phyloP scores from a whole-genome alignment of 73 alveolate species.

The Paramecium sexaurelia region DNA sequence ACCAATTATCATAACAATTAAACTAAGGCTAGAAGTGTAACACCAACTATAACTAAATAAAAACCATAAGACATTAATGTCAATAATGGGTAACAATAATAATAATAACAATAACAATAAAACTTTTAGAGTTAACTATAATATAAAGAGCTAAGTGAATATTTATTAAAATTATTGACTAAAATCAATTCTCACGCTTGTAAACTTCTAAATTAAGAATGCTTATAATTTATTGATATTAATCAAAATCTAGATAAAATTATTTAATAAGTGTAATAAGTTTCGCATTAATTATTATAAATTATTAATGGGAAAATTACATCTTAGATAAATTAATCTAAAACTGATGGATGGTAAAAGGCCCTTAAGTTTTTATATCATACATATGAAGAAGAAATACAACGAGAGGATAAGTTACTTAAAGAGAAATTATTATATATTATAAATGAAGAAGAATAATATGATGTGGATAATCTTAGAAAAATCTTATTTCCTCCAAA shows the following conservation, averaged over 20 bases:
- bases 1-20: background rate
- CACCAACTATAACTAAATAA: background rate
- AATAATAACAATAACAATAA: background rate
- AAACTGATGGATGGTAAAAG: background rate
- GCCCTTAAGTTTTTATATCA: background rate
- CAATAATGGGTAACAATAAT: background rate
- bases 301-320: background rate
- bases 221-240: background rate
- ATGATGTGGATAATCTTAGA: background rate
- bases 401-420: background rate
- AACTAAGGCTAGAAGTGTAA: background rate
- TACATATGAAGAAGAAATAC: conserved; percentile 25
- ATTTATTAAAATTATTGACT: background rate
- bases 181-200: conserved; percentile 13
- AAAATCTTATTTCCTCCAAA: background rate
- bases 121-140: background rate
- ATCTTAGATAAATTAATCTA: background rate
- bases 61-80: background rate
- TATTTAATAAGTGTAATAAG: background rate
- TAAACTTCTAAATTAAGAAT: background rate
- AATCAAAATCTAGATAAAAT: background rate
- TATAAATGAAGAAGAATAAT: conserved; percentile 24
- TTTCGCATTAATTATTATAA: background rate
- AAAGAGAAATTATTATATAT: background rate
- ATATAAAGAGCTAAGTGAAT: background rate